Evolutionary conservation across 164 flowering plant genomes (phyloP), one percentile per base, ranked within the genome.

Genomic region (Macadamia tetraphylla): DNA sequence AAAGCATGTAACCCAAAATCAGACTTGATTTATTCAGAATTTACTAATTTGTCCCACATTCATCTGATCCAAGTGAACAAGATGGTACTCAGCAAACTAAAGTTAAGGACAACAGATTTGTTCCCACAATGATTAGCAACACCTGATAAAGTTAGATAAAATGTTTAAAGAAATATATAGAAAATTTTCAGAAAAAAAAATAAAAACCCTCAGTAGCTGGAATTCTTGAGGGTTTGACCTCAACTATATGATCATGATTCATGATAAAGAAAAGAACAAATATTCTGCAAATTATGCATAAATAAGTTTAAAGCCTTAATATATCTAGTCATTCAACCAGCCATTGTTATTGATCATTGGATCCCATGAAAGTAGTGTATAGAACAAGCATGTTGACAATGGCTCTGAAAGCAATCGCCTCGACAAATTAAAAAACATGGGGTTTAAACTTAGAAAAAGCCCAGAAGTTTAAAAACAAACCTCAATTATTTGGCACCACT

Each of bases 401-500:
- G 18, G 6, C 40, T 23, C 23, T 58, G 15, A 43, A 10, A 29
- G 3, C 29, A 29, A 58, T 60, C 8, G 17, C 29, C 2, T 42
- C 60, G 29, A 58, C 56, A 46, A 9, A 14, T 43, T 15, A 29
- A 64, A 64, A 35, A 35, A 35, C 40, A 12, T 46, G 14, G 49
- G 8, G 6, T 58, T 14, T n/a, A 56, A 13, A 48, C 12, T n/a
- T 51, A 49, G 32, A 13, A 51, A 51, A 14, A 29, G 31, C 51
- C 2, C 35, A 23, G 49, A 35, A 63, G 8, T 48, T 63, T 63
- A 63, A 29, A 62, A 48, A 84, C 94, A 76, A 82, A 91, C 97
- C 97, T 91, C 95, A 73, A 91, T 89, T 83, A 83, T 72, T 72
- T 81, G 91, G 64, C 85, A 79, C 97, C 97, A 91, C 59, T 91